phyloP scores from a whole-genome alignment of 1,284 basidiomycete species.

The Malassezia psittaci region DNA sequence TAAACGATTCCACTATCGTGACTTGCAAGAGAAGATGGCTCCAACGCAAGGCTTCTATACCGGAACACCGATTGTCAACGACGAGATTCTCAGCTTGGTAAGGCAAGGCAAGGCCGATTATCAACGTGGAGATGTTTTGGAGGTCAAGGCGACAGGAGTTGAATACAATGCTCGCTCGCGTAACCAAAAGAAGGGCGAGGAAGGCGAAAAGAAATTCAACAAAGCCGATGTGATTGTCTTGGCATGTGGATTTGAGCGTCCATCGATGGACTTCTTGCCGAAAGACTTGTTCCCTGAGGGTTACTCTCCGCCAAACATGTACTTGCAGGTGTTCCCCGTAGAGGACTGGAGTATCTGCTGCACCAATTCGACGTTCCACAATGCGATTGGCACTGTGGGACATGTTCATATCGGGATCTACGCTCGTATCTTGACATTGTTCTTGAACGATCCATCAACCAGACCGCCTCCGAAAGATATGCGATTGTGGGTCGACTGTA shows the following conservation, averaged over 20 bases:
- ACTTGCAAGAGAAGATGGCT: slow-evolving; percentile 50
- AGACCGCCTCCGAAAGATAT: slow-evolving; percentile 55
- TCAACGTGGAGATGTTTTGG: slow-evolving; percentile 55
- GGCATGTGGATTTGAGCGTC: slow-evolving; percentile 58
- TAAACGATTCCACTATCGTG: slow-evolving; percentile 54
- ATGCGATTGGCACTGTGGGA: slow-evolving; percentile 45
- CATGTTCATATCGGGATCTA: slow-evolving; percentile 49
- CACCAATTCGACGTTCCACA: slow-evolving; percentile 56
- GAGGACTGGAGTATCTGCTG: slow-evolving; percentile 55
- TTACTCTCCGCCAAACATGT: slow-evolving; percentile 54
- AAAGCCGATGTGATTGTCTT: slow-evolving; percentile 57
- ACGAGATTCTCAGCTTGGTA: slow-evolving; percentile 55
- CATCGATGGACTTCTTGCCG: slow-evolving; percentile 55
- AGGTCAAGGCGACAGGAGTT: slow-evolving; percentile 52
- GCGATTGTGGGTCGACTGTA: slow-evolving; percentile 59
- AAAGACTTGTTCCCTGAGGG: slow-evolving; percentile 57
- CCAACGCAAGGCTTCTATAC: slow-evolving; percentile 39
- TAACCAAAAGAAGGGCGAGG: slow-evolving; percentile 39
- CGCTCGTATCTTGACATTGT: slow-evolving; percentile 56
- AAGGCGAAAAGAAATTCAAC: slow-evolving; percentile 48
- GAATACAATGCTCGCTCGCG: slow-evolving; percentile 46
- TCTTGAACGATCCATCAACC: slow-evolving; percentile 55
- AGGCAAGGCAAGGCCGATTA: slow-evolving; percentile 54
- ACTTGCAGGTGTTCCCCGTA: slow-evolving; percentile 59
- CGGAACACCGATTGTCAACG: slow-evolving; percentile 54